Percentiles rank a stretch among this genome's conserved stretches.
Evolutionary conservation across 2,329 filamentous ascomycete genomes (phyloP).

Genomic region (Epichloe amarillans): DNA sequence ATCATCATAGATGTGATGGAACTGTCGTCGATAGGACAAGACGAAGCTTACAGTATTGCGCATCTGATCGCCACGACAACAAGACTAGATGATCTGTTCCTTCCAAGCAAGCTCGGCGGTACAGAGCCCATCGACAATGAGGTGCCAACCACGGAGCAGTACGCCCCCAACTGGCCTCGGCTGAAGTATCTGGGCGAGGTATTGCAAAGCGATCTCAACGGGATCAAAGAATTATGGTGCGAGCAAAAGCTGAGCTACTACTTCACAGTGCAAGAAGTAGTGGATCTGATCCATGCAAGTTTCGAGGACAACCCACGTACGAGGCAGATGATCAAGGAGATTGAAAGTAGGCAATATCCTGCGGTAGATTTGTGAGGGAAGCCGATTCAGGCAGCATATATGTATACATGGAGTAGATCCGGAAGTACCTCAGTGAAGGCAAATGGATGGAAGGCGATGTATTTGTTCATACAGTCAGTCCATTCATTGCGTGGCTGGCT

Average conservation of each 20-base stretch:
- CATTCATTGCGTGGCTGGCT: no score
- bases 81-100: constrained; percentile 46
- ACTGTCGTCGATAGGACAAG: constrained; percentile 45
- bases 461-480: no score
- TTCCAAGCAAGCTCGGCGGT: constrained; percentile 27
- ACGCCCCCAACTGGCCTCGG: constrained; percentile 47
- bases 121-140: constrained; percentile 20
- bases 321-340: constrained; percentile 44
- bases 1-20: constrained; percentile 50
- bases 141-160: constrained; percentile 44
- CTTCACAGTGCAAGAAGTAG: constrained; percentile 45
- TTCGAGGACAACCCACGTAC: constrained; percentile 50
- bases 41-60: constrained; percentile 50
- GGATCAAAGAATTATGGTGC: constrained; percentile 50
- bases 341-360: constrained; percentile 37
- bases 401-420: background rate
- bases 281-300: constrained; percentile 48
- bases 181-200: constrained; percentile 52
- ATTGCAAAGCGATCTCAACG: constrained; percentile 51
- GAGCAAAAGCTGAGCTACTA: constrained; percentile 53
- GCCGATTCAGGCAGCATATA: background rate
- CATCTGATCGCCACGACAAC: constrained; percentile 44
- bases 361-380: constrained; percentile 3
- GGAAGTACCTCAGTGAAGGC: background rate
- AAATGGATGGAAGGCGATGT: no score